Evolutionary conservation across 148 eudicot genomes (phyloP).

Genomic region (Arctostaphylos glauca): DNA sequence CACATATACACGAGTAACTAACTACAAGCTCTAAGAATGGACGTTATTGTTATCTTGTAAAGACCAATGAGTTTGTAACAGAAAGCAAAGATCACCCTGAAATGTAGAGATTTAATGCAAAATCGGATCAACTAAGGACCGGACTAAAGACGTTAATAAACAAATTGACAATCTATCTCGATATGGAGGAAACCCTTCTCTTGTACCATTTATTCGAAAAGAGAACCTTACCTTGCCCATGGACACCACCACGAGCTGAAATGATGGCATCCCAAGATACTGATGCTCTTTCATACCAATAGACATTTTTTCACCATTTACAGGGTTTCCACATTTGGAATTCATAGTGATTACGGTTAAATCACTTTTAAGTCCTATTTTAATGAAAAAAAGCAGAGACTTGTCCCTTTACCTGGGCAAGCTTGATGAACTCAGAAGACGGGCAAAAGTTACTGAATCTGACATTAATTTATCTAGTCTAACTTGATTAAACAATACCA

Average conservation of each 20-base stretch:
- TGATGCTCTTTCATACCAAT: neutral
- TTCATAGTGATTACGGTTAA: neutral
- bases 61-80: slow-evolving; percentile 19
- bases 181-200: slow-evolving; percentile 15
- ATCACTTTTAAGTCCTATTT: neutral
- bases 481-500: slow-evolving; percentile 11
- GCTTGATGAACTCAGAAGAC: slow-evolving; percentile 13
- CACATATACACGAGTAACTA: slow-evolving; percentile 20
- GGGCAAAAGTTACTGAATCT: slow-evolving; percentile 16
- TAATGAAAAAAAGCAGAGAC: slow-evolving; percentile 9
- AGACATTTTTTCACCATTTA: neutral
- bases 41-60: slow-evolving; percentile 17
- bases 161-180: too few relatives aligned
- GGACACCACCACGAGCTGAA: slow-evolving; percentile 17
- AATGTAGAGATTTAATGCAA: slow-evolving; percentile 12
- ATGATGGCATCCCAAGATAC: slow-evolving; percentile 23
- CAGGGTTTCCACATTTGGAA: neutral
- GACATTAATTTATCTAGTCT: slow-evolving; percentile 8
- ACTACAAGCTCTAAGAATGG: slow-evolving; percentile 24
- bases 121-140: neutral
- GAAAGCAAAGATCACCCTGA: slow-evolving; percentile 15
- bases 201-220: slow-evolving; percentile 18
- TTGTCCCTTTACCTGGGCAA: neutral
- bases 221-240: slow-evolving; percentile 17
- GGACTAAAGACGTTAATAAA: too few relatives aligned